Percentiles rank a stretch among this genome's conserved stretches.
These are phyloP conservation scores for Knoxdaviesia proteae DNA, from an alignment of 2,329 filamentous ascomycete genomes.

Conservation along the genomic window DNA sequence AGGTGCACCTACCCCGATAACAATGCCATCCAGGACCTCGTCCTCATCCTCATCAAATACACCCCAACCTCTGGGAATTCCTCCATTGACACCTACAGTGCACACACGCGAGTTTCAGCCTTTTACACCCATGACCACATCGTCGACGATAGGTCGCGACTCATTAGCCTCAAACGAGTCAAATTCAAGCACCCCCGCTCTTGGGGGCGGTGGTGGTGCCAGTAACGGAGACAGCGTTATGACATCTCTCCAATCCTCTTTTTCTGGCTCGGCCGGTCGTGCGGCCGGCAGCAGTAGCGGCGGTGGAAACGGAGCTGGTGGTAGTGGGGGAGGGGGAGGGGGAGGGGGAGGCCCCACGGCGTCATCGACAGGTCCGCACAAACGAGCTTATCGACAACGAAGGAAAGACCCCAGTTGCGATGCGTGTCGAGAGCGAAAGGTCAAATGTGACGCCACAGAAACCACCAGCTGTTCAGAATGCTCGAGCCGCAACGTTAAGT, in stretches of 20 bases:
- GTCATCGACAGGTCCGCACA: constrained; percentile 43
- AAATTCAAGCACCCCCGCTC: constrained; percentile 28
- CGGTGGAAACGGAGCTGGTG: not conserved
- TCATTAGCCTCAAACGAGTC: constrained; percentile 39
- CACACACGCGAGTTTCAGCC: constrained; percentile 20
- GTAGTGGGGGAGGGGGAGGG: not conserved
- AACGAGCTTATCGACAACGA: constrained; percentile 82
- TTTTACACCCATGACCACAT: constrained; percentile 28
- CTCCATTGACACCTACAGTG: constrained; percentile 15
- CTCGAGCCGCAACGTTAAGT: constrained; percentile 88
- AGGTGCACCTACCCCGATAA: too few species aligned
- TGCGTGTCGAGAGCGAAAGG: constrained; percentile 72
- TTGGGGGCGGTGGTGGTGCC: too few species aligned
- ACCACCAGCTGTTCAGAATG: constrained; percentile 94
- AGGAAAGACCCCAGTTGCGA: constrained; percentile 96
- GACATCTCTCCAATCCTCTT: too few species aligned
- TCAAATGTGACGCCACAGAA: constrained; percentile 90
- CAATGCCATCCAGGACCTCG: too few species aligned
- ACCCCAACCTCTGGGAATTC: not conserved
- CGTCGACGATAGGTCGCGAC: constrained; percentile 33
- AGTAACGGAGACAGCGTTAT: too few species aligned
- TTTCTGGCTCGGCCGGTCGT: too few species aligned
- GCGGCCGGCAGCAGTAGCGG: constrained; percentile 1
- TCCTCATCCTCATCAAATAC: too few species aligned
- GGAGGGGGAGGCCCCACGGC: not conserved